Base-by-base conservation (phyloP, 257 asterid species). In the Eustoma russellianum region DNA sequence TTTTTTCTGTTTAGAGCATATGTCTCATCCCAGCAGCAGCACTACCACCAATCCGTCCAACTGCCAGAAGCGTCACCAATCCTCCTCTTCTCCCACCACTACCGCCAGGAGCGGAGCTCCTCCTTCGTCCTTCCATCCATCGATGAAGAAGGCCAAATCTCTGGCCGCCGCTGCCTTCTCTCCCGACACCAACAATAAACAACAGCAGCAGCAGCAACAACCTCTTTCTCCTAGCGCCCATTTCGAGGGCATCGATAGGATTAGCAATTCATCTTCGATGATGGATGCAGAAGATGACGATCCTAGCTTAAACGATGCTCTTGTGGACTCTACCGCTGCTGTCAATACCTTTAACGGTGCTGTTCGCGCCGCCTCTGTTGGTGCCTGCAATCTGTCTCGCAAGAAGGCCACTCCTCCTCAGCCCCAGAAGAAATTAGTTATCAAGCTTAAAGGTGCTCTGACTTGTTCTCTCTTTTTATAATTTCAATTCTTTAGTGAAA, bases 381-480 rank as follows among this genome's bases (percentile, higher is more conserved):
- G 95, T 38, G 43, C 43, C 12, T 38, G 12, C 12, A 88, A 83
- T 78, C 74, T 82, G 72, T 59, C 83, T 1, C 69, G 94, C 64
- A 88, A 85, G 75, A 88, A 88, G 55, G 83, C 94, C 13, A 77
- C 81, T 56, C 91, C 81, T 60, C 86, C 95, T 5, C 97, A 75
- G 74, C 95, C 97, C 0, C 66, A 83, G 12, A 88, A 88, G 64
- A 88, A 77, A 63, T 84, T 88, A 17, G 94, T 88, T 33, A 88
- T 88, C 77, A 88, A 80, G 77, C 88, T 82, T 52, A 88, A 85
- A 88, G 97, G 97, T 88, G 43, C 9, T 59, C 11, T 13, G 13
- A 24, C 12, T 50, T 38, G 43, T 59, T 59, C 11, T 0, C 5
- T 6, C 28, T 48, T 56, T 48, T 7, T 28, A n/a, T 24, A 24